A percentile compares a stretch with the other conserved stretches of the same genome.
phyloP scores from a whole-genome alignment of 305 asterid genomes.

The Solanum hybrid region DNA sequence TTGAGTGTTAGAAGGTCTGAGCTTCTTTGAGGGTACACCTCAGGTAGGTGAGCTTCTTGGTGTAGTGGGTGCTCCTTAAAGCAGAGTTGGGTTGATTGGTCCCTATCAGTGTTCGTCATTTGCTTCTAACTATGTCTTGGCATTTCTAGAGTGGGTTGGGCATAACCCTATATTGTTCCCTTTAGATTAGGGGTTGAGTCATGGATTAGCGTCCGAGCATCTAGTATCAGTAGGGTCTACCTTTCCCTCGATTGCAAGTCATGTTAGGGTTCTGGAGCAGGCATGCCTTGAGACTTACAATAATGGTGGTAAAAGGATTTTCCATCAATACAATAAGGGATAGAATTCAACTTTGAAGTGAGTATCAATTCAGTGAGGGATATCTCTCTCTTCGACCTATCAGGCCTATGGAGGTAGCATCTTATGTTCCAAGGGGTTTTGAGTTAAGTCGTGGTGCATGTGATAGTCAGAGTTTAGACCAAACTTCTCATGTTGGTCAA shows the following conservation, averaged over 20 bases:
- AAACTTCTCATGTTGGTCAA: no score
- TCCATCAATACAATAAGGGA: not conserved
- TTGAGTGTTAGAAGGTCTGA: not conserved
- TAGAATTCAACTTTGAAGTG: not conserved
- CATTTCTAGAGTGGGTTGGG: not conserved
- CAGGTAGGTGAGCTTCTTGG: not conserved
- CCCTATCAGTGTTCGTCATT: not conserved
- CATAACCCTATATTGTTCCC: not conserved
- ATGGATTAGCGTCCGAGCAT: not conserved
- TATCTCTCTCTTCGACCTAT: not conserved
- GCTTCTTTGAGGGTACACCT: not conserved
- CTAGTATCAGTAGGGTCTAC: not conserved
- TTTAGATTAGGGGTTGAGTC: not conserved
- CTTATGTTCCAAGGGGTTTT: not conserved
- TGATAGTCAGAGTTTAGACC: not conserved
- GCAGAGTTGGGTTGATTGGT: not conserved
- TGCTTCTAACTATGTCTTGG: not conserved
- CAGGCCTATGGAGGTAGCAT: not conserved
- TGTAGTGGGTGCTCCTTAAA: not conserved
- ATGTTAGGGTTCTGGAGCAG: not conserved
- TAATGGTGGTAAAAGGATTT: not conserved
- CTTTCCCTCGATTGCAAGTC: not conserved
- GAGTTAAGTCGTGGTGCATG: not conserved
- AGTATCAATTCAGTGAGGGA: not conserved
- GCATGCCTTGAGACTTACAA: not conserved